Conservation (phyloP, 169 alveolate species). For the Plasmodium yoelii region DNA sequence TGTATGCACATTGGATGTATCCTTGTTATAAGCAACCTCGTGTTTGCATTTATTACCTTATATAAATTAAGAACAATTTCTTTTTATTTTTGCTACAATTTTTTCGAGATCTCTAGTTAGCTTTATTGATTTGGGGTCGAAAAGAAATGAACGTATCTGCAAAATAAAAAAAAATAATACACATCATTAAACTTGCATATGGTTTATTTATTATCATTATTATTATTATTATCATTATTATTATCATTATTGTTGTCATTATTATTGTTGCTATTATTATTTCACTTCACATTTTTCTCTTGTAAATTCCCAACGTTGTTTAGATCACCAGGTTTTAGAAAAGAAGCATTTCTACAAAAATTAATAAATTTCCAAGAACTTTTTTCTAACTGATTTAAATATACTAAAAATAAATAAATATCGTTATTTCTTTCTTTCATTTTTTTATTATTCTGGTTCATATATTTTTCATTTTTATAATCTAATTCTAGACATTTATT, state of each 20-base stretch:
- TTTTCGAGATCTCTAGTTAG: constrained; percentile 39
- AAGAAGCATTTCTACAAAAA: constrained; percentile 43
- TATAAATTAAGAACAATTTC: background rate
- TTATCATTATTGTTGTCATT: no score
- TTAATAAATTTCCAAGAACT: constrained; percentile 38
- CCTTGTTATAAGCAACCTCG: no score
- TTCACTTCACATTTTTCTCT: constrained; percentile 23
- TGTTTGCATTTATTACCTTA: no score
- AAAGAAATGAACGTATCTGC: constrained; percentile 39
- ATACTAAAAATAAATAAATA: constrained; percentile 14
- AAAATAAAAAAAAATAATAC: background rate
- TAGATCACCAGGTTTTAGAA: background rate
- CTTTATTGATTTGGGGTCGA: constrained; percentile 43
- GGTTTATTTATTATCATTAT: background rate
- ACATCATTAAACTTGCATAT: background rate
- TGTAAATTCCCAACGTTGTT: background rate
- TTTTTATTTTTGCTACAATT: constrained; percentile 34
- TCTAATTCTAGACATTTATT: background rate
- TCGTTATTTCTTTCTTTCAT: constrained; percentile 2
- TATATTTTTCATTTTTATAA: constrained; percentile 20
- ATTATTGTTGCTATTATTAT: background rate
- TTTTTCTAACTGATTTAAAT: constrained; percentile 45
- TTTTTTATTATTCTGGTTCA: background rate
- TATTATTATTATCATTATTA: no score
- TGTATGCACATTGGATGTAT: no score